phyloP scores from a whole-genome alignment of 129 eudicot species.

The Centaurea solstitialis region DNA sequence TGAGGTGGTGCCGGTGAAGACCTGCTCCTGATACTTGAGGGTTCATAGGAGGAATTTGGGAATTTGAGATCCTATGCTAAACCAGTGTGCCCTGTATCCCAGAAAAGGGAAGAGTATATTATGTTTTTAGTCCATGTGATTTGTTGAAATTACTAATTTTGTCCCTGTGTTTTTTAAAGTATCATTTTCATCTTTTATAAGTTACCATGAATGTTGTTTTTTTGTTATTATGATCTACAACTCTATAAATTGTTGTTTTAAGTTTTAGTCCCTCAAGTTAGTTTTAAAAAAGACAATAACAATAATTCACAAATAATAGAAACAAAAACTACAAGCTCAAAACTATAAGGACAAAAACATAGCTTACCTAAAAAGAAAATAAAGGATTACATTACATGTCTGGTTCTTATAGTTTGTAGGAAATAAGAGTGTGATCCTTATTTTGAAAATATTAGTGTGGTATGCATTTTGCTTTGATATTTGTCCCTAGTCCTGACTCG shows the following conservation, averaged over 20 bases:
- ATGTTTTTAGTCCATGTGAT: not conserved
- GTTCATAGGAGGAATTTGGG: not conserved
- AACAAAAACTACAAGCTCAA: no score
- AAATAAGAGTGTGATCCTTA: not conserved
- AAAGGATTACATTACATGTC: not conserved
- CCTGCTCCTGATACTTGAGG: slow-evolving; percentile 1
- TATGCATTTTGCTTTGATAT: not conserved
- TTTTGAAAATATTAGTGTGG: not conserved
- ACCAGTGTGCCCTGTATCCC: not conserved
- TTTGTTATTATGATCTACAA: no score
- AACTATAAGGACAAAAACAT: no score
- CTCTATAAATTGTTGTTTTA: no score
- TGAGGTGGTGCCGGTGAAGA: slow-evolving; percentile 4
- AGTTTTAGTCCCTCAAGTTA: no score
- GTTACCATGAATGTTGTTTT: no score
- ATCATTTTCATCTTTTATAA: no score
- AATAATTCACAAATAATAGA: no score
- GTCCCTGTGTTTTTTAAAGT: no score
- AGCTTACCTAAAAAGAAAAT: no score
- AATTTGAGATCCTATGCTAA: not conserved
- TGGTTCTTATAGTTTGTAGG: not conserved
- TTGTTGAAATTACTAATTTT: not conserved
- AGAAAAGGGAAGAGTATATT: not conserved
- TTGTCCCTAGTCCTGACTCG: not conserved
- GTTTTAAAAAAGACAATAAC: no score